Evolutionary conservation across 768 basidiomycete species (phyloP).

Genomic region (Leccinum fibrillosum): DNA sequence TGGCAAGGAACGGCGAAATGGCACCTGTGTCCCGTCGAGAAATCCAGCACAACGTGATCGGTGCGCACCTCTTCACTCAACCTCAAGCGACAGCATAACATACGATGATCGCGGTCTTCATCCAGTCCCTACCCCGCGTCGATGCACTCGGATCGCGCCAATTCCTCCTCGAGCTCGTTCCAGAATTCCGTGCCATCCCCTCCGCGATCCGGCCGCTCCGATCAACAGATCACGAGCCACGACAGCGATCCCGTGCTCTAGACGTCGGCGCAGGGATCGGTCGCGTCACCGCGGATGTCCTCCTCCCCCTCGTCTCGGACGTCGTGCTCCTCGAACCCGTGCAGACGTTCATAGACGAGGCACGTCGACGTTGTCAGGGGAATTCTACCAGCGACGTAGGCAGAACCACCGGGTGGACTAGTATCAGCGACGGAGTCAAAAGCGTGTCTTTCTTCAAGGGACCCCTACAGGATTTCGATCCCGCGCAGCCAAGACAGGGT

Average conservation of each 20-base stretch:
- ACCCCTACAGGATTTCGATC: slow-evolving; percentile 81
- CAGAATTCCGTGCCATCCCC: slow-evolving; percentile 72
- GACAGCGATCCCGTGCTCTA: slow-evolving; percentile 64
- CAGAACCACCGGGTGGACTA: slow-evolving; percentile 52
- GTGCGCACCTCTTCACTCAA: slow-evolving; percentile 26
- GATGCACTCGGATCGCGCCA: slow-evolving; percentile 89
- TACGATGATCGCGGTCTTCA: not conserved
- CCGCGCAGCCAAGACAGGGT: slow-evolving; percentile 38
- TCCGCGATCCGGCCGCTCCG: slow-evolving; percentile 62
- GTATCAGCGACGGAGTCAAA: slow-evolving; percentile 57
- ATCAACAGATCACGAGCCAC: slow-evolving; percentile 9
- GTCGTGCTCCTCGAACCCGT: slow-evolving; percentile 93
- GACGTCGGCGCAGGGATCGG: slow-evolving; percentile 96
- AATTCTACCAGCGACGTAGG: slow-evolving; percentile 34
- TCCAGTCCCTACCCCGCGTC: slow-evolving; percentile 80
- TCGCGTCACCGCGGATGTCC: slow-evolving; percentile 82
- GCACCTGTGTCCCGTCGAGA: slow-evolving; percentile 55
- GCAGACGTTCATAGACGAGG: slow-evolving; percentile 69
- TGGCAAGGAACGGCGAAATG: slow-evolving; percentile 38
- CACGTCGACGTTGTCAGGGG: slow-evolving; percentile 41
- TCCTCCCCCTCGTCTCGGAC: slow-evolving; percentile 84
- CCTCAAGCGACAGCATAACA: not conserved
- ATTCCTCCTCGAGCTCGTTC: slow-evolving; percentile 78
- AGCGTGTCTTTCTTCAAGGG: slow-evolving; percentile 79
- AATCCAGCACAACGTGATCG: slow-evolving; percentile 63